Evolutionary conservation across 495 filamentous ascomycete species (phyloP), one percentile per base, ranked within the genome.

Genomic region (Penicillium coffeae): DNA sequence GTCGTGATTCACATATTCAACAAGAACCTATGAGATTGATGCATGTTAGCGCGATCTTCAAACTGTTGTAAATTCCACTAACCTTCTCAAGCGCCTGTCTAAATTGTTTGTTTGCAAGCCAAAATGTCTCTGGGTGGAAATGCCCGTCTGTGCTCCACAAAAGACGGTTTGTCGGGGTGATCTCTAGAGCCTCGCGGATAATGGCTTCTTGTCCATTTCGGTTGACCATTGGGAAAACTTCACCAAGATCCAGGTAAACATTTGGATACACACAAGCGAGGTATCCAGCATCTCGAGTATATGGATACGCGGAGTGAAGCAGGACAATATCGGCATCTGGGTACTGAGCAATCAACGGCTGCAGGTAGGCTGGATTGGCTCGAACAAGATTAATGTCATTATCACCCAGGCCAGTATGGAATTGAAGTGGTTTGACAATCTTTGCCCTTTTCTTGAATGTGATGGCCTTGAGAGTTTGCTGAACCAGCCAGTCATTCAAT

Each of bases 131-230:
- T 0, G 90, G 87, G 51, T 89, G 89, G 61, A 78, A 87, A 59
- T 90, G 86, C 0, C 88, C 90, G 65, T 94, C 89, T 0, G 86
- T 90, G 50, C 87, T 90, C 84, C 89, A 96, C 1, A 92, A 59
- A 2, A 96, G 66, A 63, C 93, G 93, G 48, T 79, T 82, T 20
- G 75, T 79, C 0, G 90, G 90, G 33, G 83, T 83, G 0, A 93
- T 62, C 59, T 95, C 90, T 9, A 95, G 65, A 32, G 86, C 78
- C 66, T 95, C 76, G 27, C 83, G 78, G 6, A 96, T 45, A 13
- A 92, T 79, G 2, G 69, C 71, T 58, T 88, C 85, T 63, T 96
- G 88, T 0, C 86, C 90, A 36, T 90, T 81, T 42, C 83, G 79
- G 56, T 88, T 93, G 20, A 95, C 65, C 66, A 81, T 85, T 2